A percentile compares a stretch with the other conserved stretches of the same genome.
Evolutionary conservation across 2,329 filamentous ascomycete genomes (phyloP).

Genomic region (Plectosphaerella plurivora): DNA sequence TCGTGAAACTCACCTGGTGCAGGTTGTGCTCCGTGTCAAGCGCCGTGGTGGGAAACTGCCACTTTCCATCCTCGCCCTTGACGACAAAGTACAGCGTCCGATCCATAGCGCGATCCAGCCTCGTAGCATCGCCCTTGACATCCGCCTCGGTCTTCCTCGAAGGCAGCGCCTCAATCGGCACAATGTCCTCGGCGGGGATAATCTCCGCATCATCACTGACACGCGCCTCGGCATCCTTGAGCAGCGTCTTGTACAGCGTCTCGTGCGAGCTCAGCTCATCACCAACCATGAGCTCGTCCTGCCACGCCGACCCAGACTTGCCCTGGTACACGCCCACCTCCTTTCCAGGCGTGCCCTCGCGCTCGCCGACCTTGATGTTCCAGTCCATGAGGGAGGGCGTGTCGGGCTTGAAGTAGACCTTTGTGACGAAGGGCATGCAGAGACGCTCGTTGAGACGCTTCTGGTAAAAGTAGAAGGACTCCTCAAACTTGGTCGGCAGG

Average conservation of each 20-base stretch:
- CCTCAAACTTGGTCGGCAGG: slow-evolving; percentile 81
- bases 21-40: slow-evolving; percentile 70
- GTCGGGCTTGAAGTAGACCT: slow-evolving; percentile 92
- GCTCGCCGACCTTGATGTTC: slow-evolving; percentile 77
- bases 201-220: slow-evolving; percentile 57
- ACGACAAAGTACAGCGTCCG: slow-evolving; percentile 86
- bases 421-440: slow-evolving; percentile 78
- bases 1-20: slow-evolving; percentile 74
- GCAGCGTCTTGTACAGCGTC: slow-evolving; percentile 60
- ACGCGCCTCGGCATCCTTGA: slow-evolving; percentile 69
- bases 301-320: slow-evolving; percentile 69
- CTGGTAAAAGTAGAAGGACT: slow-evolving; percentile 94
- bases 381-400: slow-evolving; percentile 83
- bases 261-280: slow-evolving; percentile 62
- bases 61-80: slow-evolving; percentile 63
- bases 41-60: slow-evolving; percentile 76
- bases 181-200: slow-evolving; percentile 53
- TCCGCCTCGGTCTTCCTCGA: slow-evolving; percentile 76
- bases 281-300: slow-evolving; percentile 82
- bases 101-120: slow-evolving; percentile 75
- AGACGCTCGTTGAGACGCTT: slow-evolving; percentile 93
- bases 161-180: slow-evolving; percentile 66
- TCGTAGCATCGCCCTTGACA: slow-evolving; percentile 64
- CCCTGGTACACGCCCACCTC: slow-evolving; percentile 84
- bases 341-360: slow-evolving; percentile 67